Evolutionary conservation across 495 filamentous ascomycete genomes (phyloP), one percentile per base, ranked within the genome.

Genomic region (Neurospora cerealis): DNA sequence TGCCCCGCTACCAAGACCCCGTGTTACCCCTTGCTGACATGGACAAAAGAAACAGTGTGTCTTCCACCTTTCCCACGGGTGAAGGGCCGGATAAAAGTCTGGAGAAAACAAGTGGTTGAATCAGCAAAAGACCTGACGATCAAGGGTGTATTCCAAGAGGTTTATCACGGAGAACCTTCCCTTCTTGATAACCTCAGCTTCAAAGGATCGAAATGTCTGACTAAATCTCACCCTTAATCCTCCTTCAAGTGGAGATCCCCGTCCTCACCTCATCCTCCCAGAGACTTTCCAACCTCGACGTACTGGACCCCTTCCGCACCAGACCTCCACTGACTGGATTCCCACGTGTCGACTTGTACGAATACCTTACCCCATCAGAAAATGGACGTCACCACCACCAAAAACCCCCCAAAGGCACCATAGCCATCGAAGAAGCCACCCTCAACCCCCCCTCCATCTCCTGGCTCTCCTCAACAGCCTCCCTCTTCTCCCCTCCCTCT

Each of bases 371-470:
- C n/a, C n/a, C n/a, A n/a, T n/a, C n/a, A n/a, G n/a, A n/a, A n/a
- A n/a, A n/a, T n/a, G n/a, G n/a, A n/a, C n/a, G n/a, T n/a, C n/a
- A n/a, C n/a, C 42, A n/a, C 4, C 7, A 44, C 39, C 48, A 69
- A 42, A 6, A 78, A n/a, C n/a, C n/a, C n/a, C 79, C 87, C 74
- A 89, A 87, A 78, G 77, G 84, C 74, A 90, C 88, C 71, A 88
- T 86, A 72, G 86, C 89, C 28, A 89, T 87, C 41, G 84, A 88
- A 38, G 83, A 88, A 71, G 86, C 86, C 8, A 85, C 91, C 74
- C 87, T 90, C 75, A 79, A 88, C 76, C 81, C 79, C 3, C 73
- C 73, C 54, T 80, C 79, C 48, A 71, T 83, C 76, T 83, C 76
- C 15, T 79, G 77, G 74, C 74, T 83, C 28, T 72, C 76, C 69